A percentile compares a stretch with the other conserved stretches of the same genome.
Evolutionary conservation across 2,329 filamentous ascomycete genomes (phyloP).

Genomic region (Karstenula rhodostoma): DNA sequence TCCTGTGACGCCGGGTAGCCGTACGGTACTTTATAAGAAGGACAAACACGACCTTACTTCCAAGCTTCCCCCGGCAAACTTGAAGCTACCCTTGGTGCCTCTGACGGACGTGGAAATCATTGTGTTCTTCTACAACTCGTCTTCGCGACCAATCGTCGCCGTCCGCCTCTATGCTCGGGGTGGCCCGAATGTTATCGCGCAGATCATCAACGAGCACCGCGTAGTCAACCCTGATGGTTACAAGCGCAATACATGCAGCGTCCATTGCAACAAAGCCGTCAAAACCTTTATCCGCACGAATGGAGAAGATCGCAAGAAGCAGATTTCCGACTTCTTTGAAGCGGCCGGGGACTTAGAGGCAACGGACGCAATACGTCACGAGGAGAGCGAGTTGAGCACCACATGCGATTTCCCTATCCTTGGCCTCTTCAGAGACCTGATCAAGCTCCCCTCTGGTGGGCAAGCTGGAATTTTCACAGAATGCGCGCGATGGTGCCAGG

Average conservation of each 20-base stretch:
- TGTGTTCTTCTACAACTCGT: slow-evolving; percentile 44
- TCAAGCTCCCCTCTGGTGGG: slow-evolving; percentile 24
- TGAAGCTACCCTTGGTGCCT: slow-evolving; percentile 31
- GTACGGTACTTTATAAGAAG: slow-evolving; percentile 24
- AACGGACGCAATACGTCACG: slow-evolving; percentile 31
- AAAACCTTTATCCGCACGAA: slow-evolving; percentile 25
- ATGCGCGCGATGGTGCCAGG: slow-evolving; percentile 35
- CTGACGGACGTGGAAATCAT: slow-evolving; percentile 41
- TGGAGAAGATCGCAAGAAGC: slow-evolving; percentile 20
- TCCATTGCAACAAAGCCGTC: slow-evolving; percentile 38
- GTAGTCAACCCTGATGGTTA: slow-evolving; percentile 31
- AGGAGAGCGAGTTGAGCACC: slow-evolving; percentile 5
- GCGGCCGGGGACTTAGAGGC: slow-evolving; percentile 23
- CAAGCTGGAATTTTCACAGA: slow-evolving; percentile 37
- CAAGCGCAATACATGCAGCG: slow-evolving; percentile 39
- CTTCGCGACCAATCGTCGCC: slow-evolving; percentile 32
- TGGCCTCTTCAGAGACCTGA: slow-evolving; percentile 24
- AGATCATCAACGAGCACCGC: slow-evolving; percentile 35
- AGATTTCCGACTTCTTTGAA: slow-evolving; percentile 16
- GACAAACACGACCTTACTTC: slow-evolving; percentile 30
- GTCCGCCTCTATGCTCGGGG: slow-evolving; percentile 35
- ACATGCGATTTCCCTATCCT: slow-evolving; percentile 28
- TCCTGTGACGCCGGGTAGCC: slow-evolving; percentile 2
- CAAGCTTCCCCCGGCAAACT: slow-evolving; percentile 22
- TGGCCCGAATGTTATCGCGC: slow-evolving; percentile 31